Evolutionary conservation across 257 asterid genomes (phyloP), one percentile per base, ranked within the genome.

Genomic region (Ilex aquifolium): DNA sequence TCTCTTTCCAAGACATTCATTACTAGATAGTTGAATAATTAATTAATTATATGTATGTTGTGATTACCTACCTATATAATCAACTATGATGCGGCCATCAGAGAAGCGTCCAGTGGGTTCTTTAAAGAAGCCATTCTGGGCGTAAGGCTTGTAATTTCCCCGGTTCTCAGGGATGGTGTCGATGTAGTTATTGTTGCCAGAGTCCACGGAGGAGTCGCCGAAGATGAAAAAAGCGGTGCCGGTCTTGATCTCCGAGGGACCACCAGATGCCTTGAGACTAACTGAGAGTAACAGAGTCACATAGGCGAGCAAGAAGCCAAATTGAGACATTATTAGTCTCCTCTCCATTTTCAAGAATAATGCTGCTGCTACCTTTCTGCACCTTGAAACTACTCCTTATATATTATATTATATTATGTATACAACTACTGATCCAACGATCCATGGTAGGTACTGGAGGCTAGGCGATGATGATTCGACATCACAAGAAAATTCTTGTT

Each of bases 41-140:
- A 21, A 21, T 21, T 21, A 21, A 21, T 21, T 21, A 21, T 8
- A 13, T 6, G 13, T 27, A 6, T 32, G 15, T 49, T 14, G 15
- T n/a, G 27, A 30, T 65, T 44, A 27, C 27, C 11, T 67, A 82
- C 88, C 83, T 29, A 82, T 29, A 70, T 67, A 82, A 57, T 82
- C 88, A 0, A 77, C 88, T 50, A 74, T 69, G 78, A 79, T 70
- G 2, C 83, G 83, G 13, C 88, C 88, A 32, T 82, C 80, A 0
- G 85, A 82, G 44, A 82, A 79, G 2, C 88, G 85, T 13, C 88
- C 83, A 1, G 88, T 79, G 17, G 88, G 82, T 39, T 68, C 68
- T 60, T 60, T 32, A 15, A 82, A 82, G 75, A 74, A 79, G 44
- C 77, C 82, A 44, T 79, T 77, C 29, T 32, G 80, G 16, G 80